These are phyloP conservation scores for Bryum argenteum DNA, from an alignment of 225 moss, liverwort and hornwort species.

Conservation along the genomic window DNA sequence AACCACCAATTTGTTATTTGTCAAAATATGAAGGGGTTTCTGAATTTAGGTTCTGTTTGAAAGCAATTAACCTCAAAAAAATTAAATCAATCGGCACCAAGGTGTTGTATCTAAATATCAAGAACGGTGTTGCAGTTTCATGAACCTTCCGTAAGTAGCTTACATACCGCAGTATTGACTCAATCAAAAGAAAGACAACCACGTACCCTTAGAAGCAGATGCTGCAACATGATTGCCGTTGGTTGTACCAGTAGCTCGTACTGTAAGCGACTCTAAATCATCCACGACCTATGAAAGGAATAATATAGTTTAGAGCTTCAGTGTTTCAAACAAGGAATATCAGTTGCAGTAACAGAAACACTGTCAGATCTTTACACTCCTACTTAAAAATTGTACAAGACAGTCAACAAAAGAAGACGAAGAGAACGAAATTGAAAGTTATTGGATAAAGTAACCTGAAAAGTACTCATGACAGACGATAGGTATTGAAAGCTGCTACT, in stretches of 20 bases:
- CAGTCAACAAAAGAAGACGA: background rate
- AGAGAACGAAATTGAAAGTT: background rate
- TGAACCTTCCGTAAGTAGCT: slow-evolving; percentile 9
- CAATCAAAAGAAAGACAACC: background rate
- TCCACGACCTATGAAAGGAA: slow-evolving; percentile 74
- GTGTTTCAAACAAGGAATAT: background rate
- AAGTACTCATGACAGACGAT: slow-evolving; percentile 24
- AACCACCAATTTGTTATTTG: too few relatives aligned
- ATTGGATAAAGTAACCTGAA: background rate
- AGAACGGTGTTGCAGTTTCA: background rate
- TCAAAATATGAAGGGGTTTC: too few relatives aligned
- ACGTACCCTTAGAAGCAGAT: slow-evolving; percentile 62
- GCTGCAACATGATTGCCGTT: slow-evolving; percentile 66
- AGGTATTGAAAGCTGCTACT: background rate
- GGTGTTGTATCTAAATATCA: too few relatives aligned
- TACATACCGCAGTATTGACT: slow-evolving; percentile 9
- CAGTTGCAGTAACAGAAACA: background rate
- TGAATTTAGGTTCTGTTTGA: too few relatives aligned
- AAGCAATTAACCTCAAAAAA: too few relatives aligned
- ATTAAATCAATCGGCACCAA: too few relatives aligned
- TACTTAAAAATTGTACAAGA: background rate
- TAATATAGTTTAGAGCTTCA: slow-evolving; percentile 8
- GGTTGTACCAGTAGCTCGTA: slow-evolving; percentile 64
- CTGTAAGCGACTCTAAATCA: slow-evolving; percentile 83
- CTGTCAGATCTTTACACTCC: background rate